Percentiles rank a stretch among this genome's conserved stretches.
These are phyloP conservation scores for Colletotrichum camelliae DNA, from an alignment of 2,329 filamentous ascomycete genomes.

Conservation along the genomic window DNA sequence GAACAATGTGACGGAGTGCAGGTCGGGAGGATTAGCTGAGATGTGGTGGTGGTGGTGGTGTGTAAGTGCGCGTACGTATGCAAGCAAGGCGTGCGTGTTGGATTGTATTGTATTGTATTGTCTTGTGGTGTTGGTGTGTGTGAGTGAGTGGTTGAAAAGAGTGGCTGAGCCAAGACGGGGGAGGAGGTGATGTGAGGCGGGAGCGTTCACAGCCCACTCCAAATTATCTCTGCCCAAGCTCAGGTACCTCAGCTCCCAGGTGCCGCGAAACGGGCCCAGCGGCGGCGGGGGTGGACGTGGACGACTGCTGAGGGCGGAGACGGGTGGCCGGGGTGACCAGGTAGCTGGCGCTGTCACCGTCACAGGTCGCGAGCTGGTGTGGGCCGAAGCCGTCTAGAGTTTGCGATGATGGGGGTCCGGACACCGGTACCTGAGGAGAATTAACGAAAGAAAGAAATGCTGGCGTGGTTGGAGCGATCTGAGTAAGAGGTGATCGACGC, in stretches of 20 bases:
- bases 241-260: background rate
- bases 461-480: background rate
- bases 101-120: background rate
- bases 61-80: background rate
- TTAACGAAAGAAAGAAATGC: background rate
- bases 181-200: conserved; percentile 3
- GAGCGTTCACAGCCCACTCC: conserved; percentile 13
- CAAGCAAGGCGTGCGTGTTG: background rate
- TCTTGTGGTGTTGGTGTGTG: background rate
- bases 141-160: background rate
- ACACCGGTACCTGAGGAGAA: background rate
- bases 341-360: conserved; percentile 12
- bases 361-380: conserved; percentile 12
- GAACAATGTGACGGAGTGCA: background rate
- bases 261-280: background rate
- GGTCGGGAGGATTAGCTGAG: background rate
- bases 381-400: background rate
- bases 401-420: background rate
- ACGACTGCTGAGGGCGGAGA: background rate
- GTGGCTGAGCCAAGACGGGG: conserved; percentile 16
- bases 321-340: background rate
- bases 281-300: background rate
- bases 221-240: background rate
- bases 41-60: background rate
- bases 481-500: conserved; percentile 13